Base-by-base conservation (phyloP, 2,329 filamentous ascomycete genomes). In the Microcyclospora pomicola region DNA sequence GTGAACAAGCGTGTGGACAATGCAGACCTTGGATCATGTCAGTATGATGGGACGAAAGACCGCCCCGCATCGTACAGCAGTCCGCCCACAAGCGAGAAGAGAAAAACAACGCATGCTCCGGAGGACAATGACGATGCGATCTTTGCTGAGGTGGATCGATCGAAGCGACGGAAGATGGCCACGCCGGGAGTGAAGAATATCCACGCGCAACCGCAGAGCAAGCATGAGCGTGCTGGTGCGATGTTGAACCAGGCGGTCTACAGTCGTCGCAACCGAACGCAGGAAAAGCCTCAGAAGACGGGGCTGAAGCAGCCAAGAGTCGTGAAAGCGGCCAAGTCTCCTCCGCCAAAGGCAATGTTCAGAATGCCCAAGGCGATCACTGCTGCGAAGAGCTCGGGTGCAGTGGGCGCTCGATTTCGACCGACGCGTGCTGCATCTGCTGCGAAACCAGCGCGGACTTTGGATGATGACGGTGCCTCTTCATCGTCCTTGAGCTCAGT, bases 361-460 rank as follows among this genome's bases (percentile, higher is more conserved):
- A 40, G 12, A 24, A 32, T 3, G 33, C 14, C 5, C 12, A 14
- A 27, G 7, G 19, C 4, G 19, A 31, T 27, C 11, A 28, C 34
- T 6, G 35, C 35, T 19, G 24, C 13, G 44, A 44, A 24, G 34
- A 29, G 6, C 27, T 36, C 33, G 35, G 45, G 4, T 49, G 43
- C 29, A 44, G 43, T 34, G 43, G 38, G 33, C 37, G 27, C 12
- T 39, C 37, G 31, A 40, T 11, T 28, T 34, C 13, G 43, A n/a
- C 27, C 39, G 27, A 31, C 30, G 11, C 24, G 27, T 31, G 31
- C 33, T 13, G 32, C 15, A 12, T 28, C 19, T 33, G 24, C 28
- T 12, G 14, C 14, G 9, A 34, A 27, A 10, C 33, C 30, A 13
- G 27, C 39, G 16, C 15, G 35, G 35, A 6, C 39, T 29, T 35